Evolutionary conservation across 805 yeast species (phyloP).

Genomic region (Sugiyamaella boreocaroliniensis): DNA sequence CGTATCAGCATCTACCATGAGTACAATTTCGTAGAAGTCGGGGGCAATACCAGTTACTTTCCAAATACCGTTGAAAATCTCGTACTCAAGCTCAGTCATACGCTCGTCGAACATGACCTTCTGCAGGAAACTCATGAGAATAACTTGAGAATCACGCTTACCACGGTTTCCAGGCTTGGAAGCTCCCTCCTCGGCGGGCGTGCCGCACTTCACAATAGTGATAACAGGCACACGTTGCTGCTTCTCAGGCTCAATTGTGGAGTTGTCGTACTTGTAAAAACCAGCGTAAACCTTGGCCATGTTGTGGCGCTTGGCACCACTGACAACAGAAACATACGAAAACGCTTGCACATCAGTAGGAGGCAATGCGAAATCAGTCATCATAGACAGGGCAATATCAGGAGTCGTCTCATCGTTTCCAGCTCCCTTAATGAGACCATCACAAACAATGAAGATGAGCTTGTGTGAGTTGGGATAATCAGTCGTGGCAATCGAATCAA

Average conservation of each 20-base stretch:
- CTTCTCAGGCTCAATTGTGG: constrained; percentile 66
- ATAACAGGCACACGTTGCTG: constrained; percentile 79
- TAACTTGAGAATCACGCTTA: constrained; percentile 90
- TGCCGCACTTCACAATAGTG: constrained; percentile 77
- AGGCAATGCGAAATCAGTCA: constrained; percentile 68
- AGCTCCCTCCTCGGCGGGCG: constrained; percentile 67
- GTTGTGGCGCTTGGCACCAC: constrained; percentile 90
- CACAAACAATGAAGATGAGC: constrained; percentile 77
- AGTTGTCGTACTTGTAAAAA: constrained; percentile 76
- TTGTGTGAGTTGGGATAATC: constrained; percentile 95
- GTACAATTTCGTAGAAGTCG: constrained; percentile 66
- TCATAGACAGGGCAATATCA: constrained; percentile 79
- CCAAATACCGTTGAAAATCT: constrained; percentile 69
- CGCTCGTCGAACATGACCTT: constrained; percentile 84
- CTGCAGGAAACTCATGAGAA: constrained; percentile 85
- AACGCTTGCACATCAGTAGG: constrained; percentile 70
- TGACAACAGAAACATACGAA: constrained; percentile 93
- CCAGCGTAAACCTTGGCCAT: constrained; percentile 97
- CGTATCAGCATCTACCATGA: constrained; percentile 96
- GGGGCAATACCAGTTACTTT: constrained; percentile 72
- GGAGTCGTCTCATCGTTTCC: constrained; percentile 87
- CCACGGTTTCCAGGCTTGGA: constrained; percentile 92
- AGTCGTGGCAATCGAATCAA: constrained; percentile 91
- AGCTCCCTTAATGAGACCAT: constrained; percentile 90
- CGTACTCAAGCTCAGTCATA: constrained; percentile 86